Percentiles rank a stretch among this genome's conserved stretches.
Conservation (phyloP, 768 basidiomycete genomes). For the Sistotremastrum niveocremeum region DNA sequence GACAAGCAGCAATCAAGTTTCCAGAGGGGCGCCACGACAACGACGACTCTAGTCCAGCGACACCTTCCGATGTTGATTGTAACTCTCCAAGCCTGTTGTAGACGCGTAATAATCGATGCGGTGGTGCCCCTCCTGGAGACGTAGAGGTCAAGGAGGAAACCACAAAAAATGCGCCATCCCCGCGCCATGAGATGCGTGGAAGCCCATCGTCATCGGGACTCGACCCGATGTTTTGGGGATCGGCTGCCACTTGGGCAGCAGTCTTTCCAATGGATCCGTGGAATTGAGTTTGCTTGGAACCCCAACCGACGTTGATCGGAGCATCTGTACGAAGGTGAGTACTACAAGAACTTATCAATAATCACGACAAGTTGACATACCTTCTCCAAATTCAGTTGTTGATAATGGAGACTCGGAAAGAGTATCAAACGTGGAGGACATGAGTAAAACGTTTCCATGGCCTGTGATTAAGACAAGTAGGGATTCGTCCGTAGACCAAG, state of each 20-base stretch:
- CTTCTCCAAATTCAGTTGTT: conserved; percentile 75
- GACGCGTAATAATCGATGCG: conserved; percentile 42
- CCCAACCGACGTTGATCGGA: conserved; percentile 96
- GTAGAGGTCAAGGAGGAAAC: conserved; percentile 57
- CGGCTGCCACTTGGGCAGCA: conserved; percentile 42
- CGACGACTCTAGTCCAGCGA: conserved; percentile 69
- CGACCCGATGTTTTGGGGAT: conserved; percentile 28
- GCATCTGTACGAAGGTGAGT: conserved; percentile 37
- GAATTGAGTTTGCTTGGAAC: conserved; percentile 92
- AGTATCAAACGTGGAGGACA: conserved; percentile 84
- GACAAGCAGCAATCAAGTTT: conserved; percentile 67
- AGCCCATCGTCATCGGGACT: conserved; percentile 59
- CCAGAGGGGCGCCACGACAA: conserved; percentile 84
- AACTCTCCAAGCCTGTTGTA: conserved; percentile 63
- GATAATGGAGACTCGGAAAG: conserved; percentile 67
- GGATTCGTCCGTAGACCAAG: conserved; percentile 89
- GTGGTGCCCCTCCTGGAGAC: conserved; percentile 10
- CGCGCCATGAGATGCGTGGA: conserved; percentile 84
- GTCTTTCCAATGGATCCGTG: conserved; percentile 89
- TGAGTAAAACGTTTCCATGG: conserved; percentile 69
- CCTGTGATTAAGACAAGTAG: conserved; percentile 72
- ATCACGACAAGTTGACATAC: conserved; percentile 22
- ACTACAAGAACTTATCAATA: neutral
- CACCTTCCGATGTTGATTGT: conserved; percentile 73
- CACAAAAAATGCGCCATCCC: conserved; percentile 81